Percentiles rank a stretch among this genome's conserved stretches.
These are phyloP conservation scores for Thielaviopsis punctulata DNA, from an alignment of 2,329 filamentous ascomycete species.

Conservation along the genomic window DNA sequence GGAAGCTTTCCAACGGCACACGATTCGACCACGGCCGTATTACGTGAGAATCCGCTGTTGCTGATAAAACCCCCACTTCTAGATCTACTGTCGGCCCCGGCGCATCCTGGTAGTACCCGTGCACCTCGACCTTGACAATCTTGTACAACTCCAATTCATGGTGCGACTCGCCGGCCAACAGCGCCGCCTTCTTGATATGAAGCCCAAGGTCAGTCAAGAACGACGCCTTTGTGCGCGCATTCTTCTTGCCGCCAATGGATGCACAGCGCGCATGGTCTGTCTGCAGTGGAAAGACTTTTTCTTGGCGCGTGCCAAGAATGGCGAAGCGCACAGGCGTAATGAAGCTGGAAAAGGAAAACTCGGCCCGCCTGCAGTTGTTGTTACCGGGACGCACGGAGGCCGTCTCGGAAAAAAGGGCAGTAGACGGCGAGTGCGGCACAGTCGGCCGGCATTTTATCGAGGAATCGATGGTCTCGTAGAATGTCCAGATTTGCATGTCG, in stretches of 20 bases:
- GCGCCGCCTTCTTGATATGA: constrained; percentile 20
- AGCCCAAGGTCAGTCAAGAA: constrained; percentile 21
- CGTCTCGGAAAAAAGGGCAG: neutral
- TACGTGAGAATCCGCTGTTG: constrained; percentile 14
- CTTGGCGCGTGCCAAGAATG: constrained; percentile 32
- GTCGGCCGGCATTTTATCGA: constrained; percentile 5
- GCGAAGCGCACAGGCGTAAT: constrained; percentile 40
- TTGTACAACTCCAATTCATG: constrained; percentile 31
- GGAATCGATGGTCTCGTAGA: constrained; percentile 42
- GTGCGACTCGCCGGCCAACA: constrained; percentile 19
- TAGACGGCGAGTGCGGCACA: neutral
- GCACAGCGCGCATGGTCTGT: constrained; percentile 38
- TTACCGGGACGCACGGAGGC: neutral
- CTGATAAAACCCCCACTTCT: constrained; percentile 8
- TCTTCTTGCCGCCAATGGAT: constrained; percentile 34
- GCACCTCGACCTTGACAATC: constrained; percentile 36
- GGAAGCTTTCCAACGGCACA: constrained; percentile 34
- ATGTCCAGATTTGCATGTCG: constrained; percentile 44
- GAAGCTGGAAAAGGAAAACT: constrained; percentile 41
- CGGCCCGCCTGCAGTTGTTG: constrained; percentile 15
- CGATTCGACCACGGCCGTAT: constrained; percentile 35
- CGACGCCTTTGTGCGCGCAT: constrained; percentile 28
- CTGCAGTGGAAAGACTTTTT: constrained; percentile 34
- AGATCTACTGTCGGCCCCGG: constrained; percentile 14
- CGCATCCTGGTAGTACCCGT: constrained; percentile 42